Conservation (phyloP, 2,329 filamentous ascomycete species). For the Botrytis tulipae region DNA sequence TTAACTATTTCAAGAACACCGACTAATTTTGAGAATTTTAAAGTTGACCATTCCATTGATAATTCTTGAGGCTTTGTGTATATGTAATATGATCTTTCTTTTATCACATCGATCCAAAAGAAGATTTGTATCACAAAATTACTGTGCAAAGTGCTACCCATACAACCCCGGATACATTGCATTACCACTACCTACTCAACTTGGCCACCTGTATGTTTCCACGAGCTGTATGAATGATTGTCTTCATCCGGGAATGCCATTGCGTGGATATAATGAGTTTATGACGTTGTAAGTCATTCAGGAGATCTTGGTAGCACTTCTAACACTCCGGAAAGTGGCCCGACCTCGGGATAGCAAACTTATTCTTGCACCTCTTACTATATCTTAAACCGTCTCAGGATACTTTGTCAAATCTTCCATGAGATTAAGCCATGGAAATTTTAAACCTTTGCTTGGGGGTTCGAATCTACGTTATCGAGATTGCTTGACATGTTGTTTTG, state of each 20-base stretch:
- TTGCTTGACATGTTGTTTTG: not conserved
- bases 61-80: not conserved
- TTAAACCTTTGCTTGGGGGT: not conserved
- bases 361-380: not conserved
- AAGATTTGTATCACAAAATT: not conserved
- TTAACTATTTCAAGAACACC: constrained; percentile 1
- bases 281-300: not conserved
- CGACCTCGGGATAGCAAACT: not conserved
- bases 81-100: not conserved
- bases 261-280: not conserved
- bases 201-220: not conserved
- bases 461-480: not conserved
- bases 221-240: not conserved
- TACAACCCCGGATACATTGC: not conserved
- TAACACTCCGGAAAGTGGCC: not conserved
- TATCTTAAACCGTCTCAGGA: not conserved
- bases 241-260: not conserved
- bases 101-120: not conserved
- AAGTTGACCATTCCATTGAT: not conserved
- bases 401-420: not conserved
- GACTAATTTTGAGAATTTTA: not conserved
- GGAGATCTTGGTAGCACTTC: not conserved
- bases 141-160: not conserved
- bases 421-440: not conserved
- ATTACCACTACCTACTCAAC: not conserved